A percentile compares a stretch with the other conserved stretches of the same genome.
phyloP scores from a whole-genome alignment of 2,329 filamentous ascomycete genomes.

The Fusarium praegraminearum region DNA sequence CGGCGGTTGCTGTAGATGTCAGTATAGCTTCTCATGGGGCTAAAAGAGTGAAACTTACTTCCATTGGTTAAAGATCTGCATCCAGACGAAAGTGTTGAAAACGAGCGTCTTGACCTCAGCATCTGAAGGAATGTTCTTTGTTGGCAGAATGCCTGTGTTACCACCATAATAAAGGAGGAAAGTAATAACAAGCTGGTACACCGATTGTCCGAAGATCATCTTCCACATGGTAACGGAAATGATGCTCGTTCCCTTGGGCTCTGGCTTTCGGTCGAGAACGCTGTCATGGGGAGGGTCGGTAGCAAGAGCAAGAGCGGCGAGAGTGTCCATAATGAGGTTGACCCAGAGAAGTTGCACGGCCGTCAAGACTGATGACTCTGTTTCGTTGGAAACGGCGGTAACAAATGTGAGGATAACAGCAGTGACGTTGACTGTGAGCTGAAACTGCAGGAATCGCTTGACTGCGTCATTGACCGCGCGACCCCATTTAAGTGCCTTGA shows the following conservation, averaged over 20 bases:
- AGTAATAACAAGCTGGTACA: constrained; percentile 86
- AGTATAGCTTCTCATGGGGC: not conserved
- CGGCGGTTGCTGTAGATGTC: constrained; percentile 77
- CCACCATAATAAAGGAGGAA: constrained; percentile 85
- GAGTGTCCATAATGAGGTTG: constrained; percentile 97
- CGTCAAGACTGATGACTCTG: constrained; percentile 81
- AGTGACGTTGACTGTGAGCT: constrained; percentile 91
- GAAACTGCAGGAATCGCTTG: constrained; percentile 81
- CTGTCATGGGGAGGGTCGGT: constrained; percentile 89
- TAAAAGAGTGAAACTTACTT: constrained; percentile 70
- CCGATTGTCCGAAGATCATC: constrained; percentile 94
- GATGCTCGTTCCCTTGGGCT: constrained; percentile 67
- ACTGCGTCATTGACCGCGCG: constrained; percentile 81
- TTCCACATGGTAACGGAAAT: constrained; percentile 98
- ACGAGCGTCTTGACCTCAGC: constrained; percentile 80
- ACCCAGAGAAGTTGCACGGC: constrained; percentile 96
- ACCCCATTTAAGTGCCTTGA: constrained; percentile 86
- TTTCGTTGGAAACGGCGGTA: constrained; percentile 78
- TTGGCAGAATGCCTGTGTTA: constrained; percentile 51
- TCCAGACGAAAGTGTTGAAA: constrained; percentile 99
- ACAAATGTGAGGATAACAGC: constrained; percentile 90
- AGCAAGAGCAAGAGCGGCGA: constrained; percentile 87
- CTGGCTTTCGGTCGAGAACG: constrained; percentile 81
- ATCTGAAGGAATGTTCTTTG: constrained; percentile 58
- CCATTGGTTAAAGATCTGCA: constrained; percentile 99